phyloP scores from a whole-genome alignment of 352 stramenopile species.

The Phytophthora pistaciae region DNA sequence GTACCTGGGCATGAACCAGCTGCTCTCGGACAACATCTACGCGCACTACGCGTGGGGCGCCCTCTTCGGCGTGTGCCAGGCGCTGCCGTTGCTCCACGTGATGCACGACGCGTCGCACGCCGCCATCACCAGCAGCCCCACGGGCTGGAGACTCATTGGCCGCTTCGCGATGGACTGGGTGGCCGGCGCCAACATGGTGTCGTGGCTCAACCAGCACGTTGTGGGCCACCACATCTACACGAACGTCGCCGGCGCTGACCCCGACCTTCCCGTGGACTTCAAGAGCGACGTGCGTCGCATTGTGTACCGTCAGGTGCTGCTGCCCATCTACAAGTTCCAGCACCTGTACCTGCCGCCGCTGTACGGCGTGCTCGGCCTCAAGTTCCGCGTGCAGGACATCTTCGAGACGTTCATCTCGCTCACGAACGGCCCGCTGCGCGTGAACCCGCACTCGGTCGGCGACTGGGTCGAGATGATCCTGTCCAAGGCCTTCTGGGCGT shows the following conservation, averaged over 20 bases:
- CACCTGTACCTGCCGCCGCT: conserved; percentile 94
- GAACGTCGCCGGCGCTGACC: conserved; percentile 94
- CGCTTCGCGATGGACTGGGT: conserved; percentile 93
- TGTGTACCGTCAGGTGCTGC: conserved; percentile 86
- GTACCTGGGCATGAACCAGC: conserved; percentile 83
- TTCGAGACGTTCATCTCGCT: conserved; percentile 89
- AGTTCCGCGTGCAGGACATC: conserved; percentile 94
- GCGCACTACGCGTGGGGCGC: conserved; percentile 78
- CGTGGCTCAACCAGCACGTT: conserved; percentile 96
- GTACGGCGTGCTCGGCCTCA: conserved; percentile 95
- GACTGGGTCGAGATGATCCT: conserved; percentile 88
- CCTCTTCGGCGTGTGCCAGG: conserved; percentile 92
- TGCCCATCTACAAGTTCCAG: conserved; percentile 93
- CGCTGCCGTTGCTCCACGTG: conserved; percentile 91
- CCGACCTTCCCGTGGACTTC: conserved; percentile 93
- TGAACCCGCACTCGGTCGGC: conserved; percentile 88
- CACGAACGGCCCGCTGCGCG: conserved; percentile 91
- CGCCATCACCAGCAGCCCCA: conserved; percentile 85
- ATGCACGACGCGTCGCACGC: conserved; percentile 95
- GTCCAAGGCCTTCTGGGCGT: conserved; percentile 90
- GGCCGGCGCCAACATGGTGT: conserved; percentile 91
- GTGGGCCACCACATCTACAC: conserved; percentile 97
- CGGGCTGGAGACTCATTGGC: conserved; percentile 77
- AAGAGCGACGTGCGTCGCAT: conserved; percentile 88
- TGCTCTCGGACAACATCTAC: conserved; percentile 59